Evolutionary conservation across 2,329 filamentous ascomycete species (phyloP).

Genomic region (Beauveria sp.): DNA sequence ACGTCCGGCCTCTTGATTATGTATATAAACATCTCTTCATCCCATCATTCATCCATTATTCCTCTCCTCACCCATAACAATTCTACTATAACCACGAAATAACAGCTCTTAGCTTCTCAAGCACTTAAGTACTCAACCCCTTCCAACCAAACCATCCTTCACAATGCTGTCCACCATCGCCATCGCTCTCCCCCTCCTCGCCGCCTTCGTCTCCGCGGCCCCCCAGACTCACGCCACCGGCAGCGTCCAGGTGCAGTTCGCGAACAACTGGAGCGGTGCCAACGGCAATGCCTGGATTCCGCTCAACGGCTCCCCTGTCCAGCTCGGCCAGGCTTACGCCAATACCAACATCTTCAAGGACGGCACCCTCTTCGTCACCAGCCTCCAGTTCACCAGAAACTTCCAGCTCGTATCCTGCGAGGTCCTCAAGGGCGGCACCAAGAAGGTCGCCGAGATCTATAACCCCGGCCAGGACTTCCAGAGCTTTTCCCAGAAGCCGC

Average conservation of each 20-base stretch:
- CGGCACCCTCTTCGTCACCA: constrained; percentile 5
- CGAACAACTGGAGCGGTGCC: constrained; percentile 1
- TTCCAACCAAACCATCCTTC: background rate
- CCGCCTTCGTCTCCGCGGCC: background rate
- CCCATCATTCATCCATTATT: background rate
- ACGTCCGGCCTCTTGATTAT: background rate
- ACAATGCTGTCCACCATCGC: background rate
- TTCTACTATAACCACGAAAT: background rate
- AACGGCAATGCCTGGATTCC: constrained; percentile 6
- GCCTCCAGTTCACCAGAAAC: constrained; percentile 1
- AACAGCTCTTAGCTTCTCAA: background rate
- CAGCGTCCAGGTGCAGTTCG: constrained; percentile 4
- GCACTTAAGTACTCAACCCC: background rate
- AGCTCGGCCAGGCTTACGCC: constrained; percentile 1
- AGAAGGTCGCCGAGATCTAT: constrained; percentile 3
- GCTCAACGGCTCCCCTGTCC: background rate
- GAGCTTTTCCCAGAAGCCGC: background rate
- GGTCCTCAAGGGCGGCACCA: constrained; percentile 2
- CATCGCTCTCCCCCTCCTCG: constrained; percentile 2
- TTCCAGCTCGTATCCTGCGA: constrained; percentile 1
- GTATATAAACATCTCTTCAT: background rate
- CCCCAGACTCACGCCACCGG: background rate
- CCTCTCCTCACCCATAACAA: background rate
- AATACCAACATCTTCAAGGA: constrained; percentile 6
- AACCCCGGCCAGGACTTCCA: background rate